phyloP scores from a whole-genome alignment of 73 alveolate genomes.

The Loxodes magnus region DNA sequence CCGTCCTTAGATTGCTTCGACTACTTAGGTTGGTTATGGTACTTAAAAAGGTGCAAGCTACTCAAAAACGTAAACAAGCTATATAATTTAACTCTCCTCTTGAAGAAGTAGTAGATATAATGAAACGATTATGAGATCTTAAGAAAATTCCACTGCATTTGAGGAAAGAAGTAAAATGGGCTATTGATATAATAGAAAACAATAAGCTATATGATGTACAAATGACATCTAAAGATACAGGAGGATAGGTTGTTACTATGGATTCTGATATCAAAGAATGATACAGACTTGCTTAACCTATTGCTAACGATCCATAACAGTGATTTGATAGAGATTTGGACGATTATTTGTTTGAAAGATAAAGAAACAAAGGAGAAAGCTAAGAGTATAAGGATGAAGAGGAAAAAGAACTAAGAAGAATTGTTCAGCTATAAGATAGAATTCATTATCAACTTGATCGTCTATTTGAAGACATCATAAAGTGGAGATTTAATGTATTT shows the following conservation, averaged over 20 bases:
- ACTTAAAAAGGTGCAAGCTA: conserved; percentile 46
- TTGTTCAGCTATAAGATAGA: conserved; percentile 21
- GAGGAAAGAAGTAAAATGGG: conserved; percentile 62
- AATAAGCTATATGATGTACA: conserved; percentile 48
- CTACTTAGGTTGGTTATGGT: conserved; percentile 39
- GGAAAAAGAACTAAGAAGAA: conserved; percentile 41
- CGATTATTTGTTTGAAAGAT: conserved; percentile 49
- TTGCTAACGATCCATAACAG: conserved; percentile 44
- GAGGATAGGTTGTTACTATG: conserved; percentile 31
- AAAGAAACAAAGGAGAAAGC: conserved; percentile 36
- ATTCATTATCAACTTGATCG: conserved; percentile 33
- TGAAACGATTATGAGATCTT: conserved; percentile 15
- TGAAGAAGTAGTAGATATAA: conserved; percentile 36
- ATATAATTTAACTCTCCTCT: conserved; percentile 36
- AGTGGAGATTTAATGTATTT: conserved; percentile 56
- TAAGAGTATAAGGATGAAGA: conserved; percentile 31
- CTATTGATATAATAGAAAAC: conserved; percentile 47
- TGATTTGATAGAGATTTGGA: conserved; percentile 66
- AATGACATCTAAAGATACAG: conserved; percentile 21
- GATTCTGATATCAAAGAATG: conserved; percentile 57
- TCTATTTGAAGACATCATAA: conserved; percentile 52
- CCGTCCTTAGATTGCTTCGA: conserved; percentile 48
- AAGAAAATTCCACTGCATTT: conserved; percentile 15
- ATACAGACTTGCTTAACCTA: conserved; percentile 30
- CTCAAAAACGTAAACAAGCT: conserved; percentile 18